Base-by-base conservation (phyloP, 2,329 filamentous ascomycete genomes). In the Tolypocladium tropicale region DNA sequence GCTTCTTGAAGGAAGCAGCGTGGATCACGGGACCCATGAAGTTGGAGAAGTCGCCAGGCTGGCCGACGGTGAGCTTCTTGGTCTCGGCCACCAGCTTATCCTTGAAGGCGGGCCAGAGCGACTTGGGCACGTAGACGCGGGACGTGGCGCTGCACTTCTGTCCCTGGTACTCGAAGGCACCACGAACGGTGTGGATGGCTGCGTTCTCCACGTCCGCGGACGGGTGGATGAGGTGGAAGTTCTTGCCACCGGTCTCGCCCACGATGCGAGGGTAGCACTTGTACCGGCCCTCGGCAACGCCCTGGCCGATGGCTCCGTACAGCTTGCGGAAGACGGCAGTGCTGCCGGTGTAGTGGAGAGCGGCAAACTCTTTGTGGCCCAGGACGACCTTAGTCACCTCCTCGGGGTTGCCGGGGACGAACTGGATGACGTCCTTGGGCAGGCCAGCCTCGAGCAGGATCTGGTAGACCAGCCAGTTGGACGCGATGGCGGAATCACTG, bases 301-400 rank as follows among this genome's bases (percentile, higher is more conserved):
- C 89, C 60, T 81, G 78, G 12, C 90, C 89, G 65, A 96, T 96
- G 70, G 90, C 83, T 21, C 90, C 90, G 70, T 95, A 96, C 14
- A 97, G 78, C 67, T 85, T 84, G 59, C 90, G 86, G 84, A 97
- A 96, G 33, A 97, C 89, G 53, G 85, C 84, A 0, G 93, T 96
- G 76, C 88, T 94, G 59, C 93, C 93, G 1, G 92, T 97, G 78
- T 92, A 97, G 77, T 96, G 91, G 25, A 97, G 83, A n/a, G 89
- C 88, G 10, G 92, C 87, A 65, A 97, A 94, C 58, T 95, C 79
- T 63, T 77, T 83, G 77, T 94, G 90, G 54, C 79, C 78, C 49
- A 96, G 80, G 11, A 89, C 88, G 37, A 81, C 80, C 69, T 86
- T 84, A 57, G 92, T 96, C 57, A 96, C 83, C 71, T 90, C 84